Conservation (phyloP, 805 yeast species). For the Ogataea siamensis region DNA sequence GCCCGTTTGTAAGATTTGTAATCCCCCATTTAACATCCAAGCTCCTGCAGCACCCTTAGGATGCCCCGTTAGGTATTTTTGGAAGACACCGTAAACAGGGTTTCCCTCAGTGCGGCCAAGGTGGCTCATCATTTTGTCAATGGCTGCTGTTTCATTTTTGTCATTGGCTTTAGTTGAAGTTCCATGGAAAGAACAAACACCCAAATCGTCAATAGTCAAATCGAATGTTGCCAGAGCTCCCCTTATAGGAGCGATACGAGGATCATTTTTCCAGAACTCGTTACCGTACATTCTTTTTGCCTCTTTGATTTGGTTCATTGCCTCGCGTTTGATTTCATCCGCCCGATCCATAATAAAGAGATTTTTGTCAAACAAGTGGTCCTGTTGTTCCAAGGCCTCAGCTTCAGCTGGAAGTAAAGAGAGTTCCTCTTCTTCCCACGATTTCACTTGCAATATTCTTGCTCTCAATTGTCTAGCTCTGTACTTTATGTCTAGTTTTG, state of each 20-base stretch:
- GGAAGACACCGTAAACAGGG: slow-evolving; percentile 97
- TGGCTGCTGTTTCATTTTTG: slow-evolving; percentile 92
- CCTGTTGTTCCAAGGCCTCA: slow-evolving; percentile 43
- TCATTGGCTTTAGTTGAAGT: slow-evolving; percentile 98
- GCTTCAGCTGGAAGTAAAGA: slow-evolving; percentile 71
- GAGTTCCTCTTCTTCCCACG: slow-evolving; percentile 84
- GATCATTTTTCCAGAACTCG: slow-evolving; percentile 85
- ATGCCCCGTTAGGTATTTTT: slow-evolving; percentile 98
- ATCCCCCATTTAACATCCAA: slow-evolving; percentile 99
- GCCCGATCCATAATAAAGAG: slow-evolving; percentile 74
- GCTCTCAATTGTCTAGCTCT: slow-evolving; percentile 85
- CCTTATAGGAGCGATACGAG: slow-evolving; percentile 94
- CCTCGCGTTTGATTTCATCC: slow-evolving; percentile 83
- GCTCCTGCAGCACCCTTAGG: slow-evolving; percentile 99
- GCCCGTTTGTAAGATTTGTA: slow-evolving; percentile 90
- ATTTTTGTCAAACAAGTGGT: slow-evolving; percentile 50
- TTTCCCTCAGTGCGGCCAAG: slow-evolving; percentile 97
- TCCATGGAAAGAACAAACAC: slow-evolving; percentile 98
- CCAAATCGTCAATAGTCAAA: slow-evolving; percentile 90
- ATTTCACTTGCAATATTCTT: slow-evolving; percentile 72
- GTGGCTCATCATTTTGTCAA: slow-evolving; percentile 90
- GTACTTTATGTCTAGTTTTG: slow-evolving; percentile 85
- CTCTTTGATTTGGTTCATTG: slow-evolving; percentile 76
- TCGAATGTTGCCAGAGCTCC: slow-evolving; percentile 96
- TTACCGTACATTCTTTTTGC: slow-evolving; percentile 96